These are phyloP conservation scores for Ziziphus jujuba DNA, from an alignment of 306 rosid species.

Conservation along the genomic window DNA sequence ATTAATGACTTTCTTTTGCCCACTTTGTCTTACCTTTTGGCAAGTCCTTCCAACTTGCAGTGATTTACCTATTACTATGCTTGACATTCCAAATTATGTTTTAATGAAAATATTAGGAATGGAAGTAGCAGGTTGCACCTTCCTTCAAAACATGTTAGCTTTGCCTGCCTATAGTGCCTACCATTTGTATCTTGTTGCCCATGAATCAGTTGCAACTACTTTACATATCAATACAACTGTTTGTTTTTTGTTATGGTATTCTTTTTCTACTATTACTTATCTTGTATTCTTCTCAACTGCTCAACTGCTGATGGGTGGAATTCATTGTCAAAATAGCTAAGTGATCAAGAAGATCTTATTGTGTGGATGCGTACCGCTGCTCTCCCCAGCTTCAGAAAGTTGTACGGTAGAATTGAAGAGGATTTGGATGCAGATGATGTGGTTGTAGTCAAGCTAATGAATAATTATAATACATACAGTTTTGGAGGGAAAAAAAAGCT, in stretches of 20 bases:
- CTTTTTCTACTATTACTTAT: constrained; percentile 10
- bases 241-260: background rate
- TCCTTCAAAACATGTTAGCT: too few relatives aligned
- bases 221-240: background rate
- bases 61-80: too few relatives aligned
- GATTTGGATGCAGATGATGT: constrained; percentile 84
- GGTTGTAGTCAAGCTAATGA: constrained; percentile 58
- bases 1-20: too few relatives aligned
- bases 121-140: too few relatives aligned
- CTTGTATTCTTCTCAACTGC: constrained; percentile 21
- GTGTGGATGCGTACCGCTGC: constrained; percentile 99
- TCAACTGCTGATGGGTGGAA: constrained; percentile 25
- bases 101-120: too few relatives aligned
- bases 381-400: constrained; percentile 87
- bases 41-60: too few relatives aligned
- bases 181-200: background rate
- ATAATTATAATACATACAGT: constrained; percentile 88
- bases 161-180: background rate
- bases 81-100: too few relatives aligned
- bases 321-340: constrained; percentile 49
- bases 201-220: too few relatives aligned
- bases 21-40: too few relatives aligned
- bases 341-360: constrained; percentile 95
- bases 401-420: constrained; percentile 90
- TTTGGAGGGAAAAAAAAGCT: constrained; percentile 91